Evolutionary conservation across 192 early-diverging fungal species (phyloP), one percentile per base, ranked within the genome.

Genomic region (Rhizophagus sp.): DNA sequence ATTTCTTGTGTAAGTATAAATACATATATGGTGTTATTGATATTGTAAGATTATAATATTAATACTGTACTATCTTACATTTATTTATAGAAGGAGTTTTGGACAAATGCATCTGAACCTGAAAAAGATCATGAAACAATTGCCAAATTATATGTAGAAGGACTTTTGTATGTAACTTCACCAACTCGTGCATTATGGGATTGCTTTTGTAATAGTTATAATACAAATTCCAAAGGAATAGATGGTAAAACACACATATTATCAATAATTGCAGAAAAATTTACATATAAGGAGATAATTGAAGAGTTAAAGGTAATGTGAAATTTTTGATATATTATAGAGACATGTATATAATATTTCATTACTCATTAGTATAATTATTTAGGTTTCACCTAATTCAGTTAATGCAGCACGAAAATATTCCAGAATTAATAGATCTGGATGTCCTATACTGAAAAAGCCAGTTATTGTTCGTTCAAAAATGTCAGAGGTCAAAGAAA

Each of bases 231-330:
- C 36, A 68, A 17, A 68, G 11, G 30, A 34, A 34, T 34, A 68
- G 13, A 68, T 68, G 66, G 66, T 17, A 68, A 68, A 34, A 17
- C 9, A 36, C 33, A 34, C 36, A 68, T 68, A 34, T 68, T 68
- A 68, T 68, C 66, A 34, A 68, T 34, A 68, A 36, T 68, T 68
- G 66, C 27, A 68, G 66, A 68, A 68, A 34, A 36, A 33, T 67
- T 67, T 33, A 67, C 33, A 67, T 67, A 67, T 67, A 1, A 67
- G 34, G 30, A 67, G 13, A 67, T 67, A 34, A 67, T 67, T 33
- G 30, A 67, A 4, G 3, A 67, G 13, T 67, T 67, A 67, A 30
- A 36, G 30, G 4, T 65, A 65, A 33, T 19, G 9, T 36, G 5
- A 36, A 36, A 36, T 36, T 30, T 30, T 30, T 30, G 30, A 30